phyloP scores from a whole-genome alignment of 495 filamentous ascomycete species.

The Clavariopsis aquatica region DNA sequence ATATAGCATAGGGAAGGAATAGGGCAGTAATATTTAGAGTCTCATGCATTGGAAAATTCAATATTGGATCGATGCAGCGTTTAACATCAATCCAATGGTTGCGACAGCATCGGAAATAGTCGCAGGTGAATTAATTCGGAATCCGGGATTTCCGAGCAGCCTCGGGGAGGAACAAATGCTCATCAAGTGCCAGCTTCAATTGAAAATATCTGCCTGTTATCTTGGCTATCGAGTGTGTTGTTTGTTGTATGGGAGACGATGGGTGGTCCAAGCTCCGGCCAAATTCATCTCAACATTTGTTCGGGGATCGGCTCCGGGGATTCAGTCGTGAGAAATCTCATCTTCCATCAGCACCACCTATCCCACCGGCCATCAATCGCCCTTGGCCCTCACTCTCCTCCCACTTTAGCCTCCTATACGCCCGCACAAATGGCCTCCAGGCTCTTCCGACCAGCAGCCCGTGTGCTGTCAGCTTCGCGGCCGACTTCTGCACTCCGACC shows the following conservation, averaged over 20 bases:
- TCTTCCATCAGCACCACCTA: slow-evolving; percentile 20
- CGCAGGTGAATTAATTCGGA: too few species aligned
- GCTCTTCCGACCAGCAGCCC: slow-evolving; percentile 77
- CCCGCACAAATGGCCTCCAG: slow-evolving; percentile 63
- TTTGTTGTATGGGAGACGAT: background rate
- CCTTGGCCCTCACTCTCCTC: slow-evolving; percentile 33
- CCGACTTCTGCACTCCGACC: slow-evolving; percentile 55
- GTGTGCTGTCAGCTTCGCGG: slow-evolving; percentile 67
- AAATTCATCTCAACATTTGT: slow-evolving; percentile 11
- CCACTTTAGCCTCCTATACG: slow-evolving; percentile 32
- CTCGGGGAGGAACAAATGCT: background rate
- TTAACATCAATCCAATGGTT: too few species aligned
- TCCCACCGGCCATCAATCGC: slow-evolving; percentile 13
- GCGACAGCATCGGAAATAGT: too few species aligned
- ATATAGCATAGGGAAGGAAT: background rate
- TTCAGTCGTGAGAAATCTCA: slow-evolving; percentile 19
- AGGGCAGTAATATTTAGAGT: background rate
- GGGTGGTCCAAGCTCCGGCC: background rate
- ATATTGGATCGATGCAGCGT: background rate
- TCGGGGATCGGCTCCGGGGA: slow-evolving; percentile 13
- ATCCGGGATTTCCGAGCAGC: too few species aligned
- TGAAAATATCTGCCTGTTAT: background rate
- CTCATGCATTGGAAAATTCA: background rate
- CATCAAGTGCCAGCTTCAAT: background rate
- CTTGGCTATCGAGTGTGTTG: too few species aligned